Percentiles rank a stretch among this genome's conserved stretches.
phyloP scores from a whole-genome alignment of 2,329 filamentous ascomycete genomes.

The Shiraia sp. region DNA sequence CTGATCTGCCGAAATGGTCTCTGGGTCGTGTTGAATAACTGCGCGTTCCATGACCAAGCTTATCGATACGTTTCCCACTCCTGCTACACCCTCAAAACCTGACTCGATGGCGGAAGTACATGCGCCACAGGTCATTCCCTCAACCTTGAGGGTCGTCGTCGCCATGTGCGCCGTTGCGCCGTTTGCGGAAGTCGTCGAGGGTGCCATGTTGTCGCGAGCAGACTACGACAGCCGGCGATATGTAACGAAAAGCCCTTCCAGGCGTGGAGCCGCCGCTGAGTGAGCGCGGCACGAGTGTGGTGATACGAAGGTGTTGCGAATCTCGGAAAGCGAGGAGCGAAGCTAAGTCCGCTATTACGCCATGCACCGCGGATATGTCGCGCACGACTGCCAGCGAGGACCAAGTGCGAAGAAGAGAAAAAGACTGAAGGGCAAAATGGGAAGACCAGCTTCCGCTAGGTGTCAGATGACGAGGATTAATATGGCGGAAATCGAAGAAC shows the following conservation, averaged over 20 bases:
- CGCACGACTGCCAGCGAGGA: constrained; percentile 7
- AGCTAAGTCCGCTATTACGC: constrained; percentile 10
- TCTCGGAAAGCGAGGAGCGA: constrained; percentile 6
- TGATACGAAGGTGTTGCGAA: constrained; percentile 9
- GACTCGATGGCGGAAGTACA: constrained; percentile 95
- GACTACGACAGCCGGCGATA: neutral
- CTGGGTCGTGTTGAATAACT: constrained; percentile 87
- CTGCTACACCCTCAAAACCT: constrained; percentile 80
- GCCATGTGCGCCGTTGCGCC: constrained; percentile 64
- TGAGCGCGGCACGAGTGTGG: constrained; percentile 17
- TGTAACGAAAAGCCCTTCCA: constrained; percentile 2
- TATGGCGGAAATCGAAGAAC: constrained; percentile 15
- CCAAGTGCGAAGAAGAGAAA: constrained; percentile 11
- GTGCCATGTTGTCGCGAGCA: constrained; percentile 28
- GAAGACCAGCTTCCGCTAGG: constrained; percentile 38
- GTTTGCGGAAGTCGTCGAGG: constrained; percentile 13
- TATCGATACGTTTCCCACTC: constrained; percentile 84
- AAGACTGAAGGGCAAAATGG: constrained; percentile 1
- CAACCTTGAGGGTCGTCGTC: constrained; percentile 87
- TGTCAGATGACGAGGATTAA: constrained; percentile 31
- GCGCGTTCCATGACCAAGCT: constrained; percentile 94
- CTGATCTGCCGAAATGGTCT: constrained; percentile 71
- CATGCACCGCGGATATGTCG: constrained; percentile 11
- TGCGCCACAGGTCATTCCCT: constrained; percentile 85
- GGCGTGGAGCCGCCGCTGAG: constrained; percentile 19